Evolutionary conservation across 805 yeast genomes (phyloP).

Genomic region (Hanseniaspora singularis): DNA sequence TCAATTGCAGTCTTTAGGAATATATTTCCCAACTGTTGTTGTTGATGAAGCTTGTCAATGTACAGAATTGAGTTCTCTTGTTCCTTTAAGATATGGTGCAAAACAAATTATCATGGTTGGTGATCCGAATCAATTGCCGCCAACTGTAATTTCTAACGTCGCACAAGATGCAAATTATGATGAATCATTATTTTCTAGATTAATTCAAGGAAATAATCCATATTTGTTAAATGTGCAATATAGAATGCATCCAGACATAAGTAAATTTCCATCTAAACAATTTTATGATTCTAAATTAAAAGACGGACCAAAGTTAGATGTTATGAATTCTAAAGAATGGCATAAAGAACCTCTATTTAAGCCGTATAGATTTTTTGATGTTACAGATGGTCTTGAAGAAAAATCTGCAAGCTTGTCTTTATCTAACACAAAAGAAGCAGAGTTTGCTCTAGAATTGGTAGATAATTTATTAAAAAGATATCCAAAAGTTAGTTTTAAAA

Average conservation of each 20-base stretch:
- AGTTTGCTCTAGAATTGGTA: constrained; percentile 56
- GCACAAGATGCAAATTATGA: constrained; percentile 80
- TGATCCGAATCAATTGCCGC: constrained; percentile 92
- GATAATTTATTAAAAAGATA: constrained; percentile 39
- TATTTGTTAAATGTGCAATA: constrained; percentile 82
- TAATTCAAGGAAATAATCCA: constrained; percentile 69
- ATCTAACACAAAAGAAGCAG: constrained; percentile 59
- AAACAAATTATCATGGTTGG: constrained; percentile 85
- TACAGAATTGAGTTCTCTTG: constrained; percentile 80
- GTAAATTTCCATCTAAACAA: constrained; percentile 71
- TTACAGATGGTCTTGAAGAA: constrained; percentile 50
- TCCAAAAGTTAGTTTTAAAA: constrained; percentile 43
- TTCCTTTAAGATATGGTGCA: constrained; percentile 81
- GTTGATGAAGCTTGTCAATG: constrained; percentile 94
- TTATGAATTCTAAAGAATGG: constrained; percentile 58
- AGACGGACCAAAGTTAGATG: constrained; percentile 69
- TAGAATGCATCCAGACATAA: constrained; percentile 92
- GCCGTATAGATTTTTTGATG: constrained; percentile 73
- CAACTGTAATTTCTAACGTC: constrained; percentile 66
- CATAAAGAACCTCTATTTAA: constrained; percentile 45
- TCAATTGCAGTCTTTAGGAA: constrained; percentile 46
- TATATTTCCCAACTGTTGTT: constrained; percentile 62
- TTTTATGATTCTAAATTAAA: constrained; percentile 62
- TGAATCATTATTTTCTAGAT: constrained; percentile 78
- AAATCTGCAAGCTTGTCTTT: constrained; percentile 56